Evolutionary conservation across 2,329 filamentous ascomycete genomes (phyloP).

Genomic region (Aspergillus sp.): DNA sequence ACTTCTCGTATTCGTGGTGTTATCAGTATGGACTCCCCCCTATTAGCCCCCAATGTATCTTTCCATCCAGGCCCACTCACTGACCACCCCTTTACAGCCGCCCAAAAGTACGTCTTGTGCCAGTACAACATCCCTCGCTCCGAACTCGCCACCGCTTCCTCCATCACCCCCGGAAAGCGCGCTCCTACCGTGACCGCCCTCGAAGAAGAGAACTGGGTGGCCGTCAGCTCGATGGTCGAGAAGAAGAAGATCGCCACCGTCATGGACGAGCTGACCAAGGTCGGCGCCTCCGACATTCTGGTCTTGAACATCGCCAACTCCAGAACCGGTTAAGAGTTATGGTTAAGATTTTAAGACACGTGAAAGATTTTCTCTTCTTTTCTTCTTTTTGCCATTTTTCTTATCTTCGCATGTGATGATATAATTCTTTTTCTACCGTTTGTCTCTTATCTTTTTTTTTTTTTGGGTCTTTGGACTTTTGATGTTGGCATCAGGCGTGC

Average conservation of each 20-base stretch:
- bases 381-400: slow-evolving; percentile 5
- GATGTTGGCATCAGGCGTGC: not conserved
- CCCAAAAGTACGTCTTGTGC: slow-evolving; percentile 90
- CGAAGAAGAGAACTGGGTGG: slow-evolving; percentile 88
- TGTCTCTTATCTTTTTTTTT: not conserved
- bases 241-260: slow-evolving; percentile 79
- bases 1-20: slow-evolving; percentile 85
- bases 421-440: slow-evolving; percentile 1
- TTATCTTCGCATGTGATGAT: slow-evolving; percentile 1
- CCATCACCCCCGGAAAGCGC: slow-evolving; percentile 89
- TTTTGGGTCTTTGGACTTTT: slow-evolving; percentile 1
- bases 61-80: not conserved
- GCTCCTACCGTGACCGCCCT: slow-evolving; percentile 88
- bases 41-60: not conserved
- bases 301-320: slow-evolving; percentile 85
- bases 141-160: slow-evolving; percentile 65
- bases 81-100: slow-evolving; percentile 50
- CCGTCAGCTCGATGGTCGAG: slow-evolving; percentile 91
- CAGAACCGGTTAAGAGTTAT: slow-evolving; percentile 43
- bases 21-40: slow-evolving; percentile 61
- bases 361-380: slow-evolving; percentile 7
- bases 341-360: not conserved
- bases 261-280: slow-evolving; percentile 78
- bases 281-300: slow-evolving; percentile 81
- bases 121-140: slow-evolving; percentile 87